Evolutionary conservation across 345 rosid genomes (phyloP), one percentile per base, ranked within the genome.

Genomic region (Orychophragmus violaceus): DNA sequence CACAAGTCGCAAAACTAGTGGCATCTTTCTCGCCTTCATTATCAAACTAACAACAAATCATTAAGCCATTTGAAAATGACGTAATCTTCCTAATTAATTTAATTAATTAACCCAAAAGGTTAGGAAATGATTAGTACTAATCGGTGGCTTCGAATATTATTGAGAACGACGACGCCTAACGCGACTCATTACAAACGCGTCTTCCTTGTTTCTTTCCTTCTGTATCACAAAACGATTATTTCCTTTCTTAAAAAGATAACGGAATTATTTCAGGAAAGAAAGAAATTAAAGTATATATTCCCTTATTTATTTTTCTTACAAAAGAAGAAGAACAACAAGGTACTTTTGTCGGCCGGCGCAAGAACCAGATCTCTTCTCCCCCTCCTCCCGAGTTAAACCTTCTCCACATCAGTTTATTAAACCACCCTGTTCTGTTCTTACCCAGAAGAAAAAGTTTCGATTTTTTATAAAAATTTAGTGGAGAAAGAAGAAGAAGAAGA

Each of bases 261-360:
- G 42, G 11, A 46, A 52, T 27, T 46, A 32, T 32, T 3, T 24
- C 13, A 5, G 16, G 30, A 52, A 13, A 18, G 1, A 5, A 69
- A 49, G 29, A 41, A 30, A 69, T 17, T 44, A 4, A 24, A 24
- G 17, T 23, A 48, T 33, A 59, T 33, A 36, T 62, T 45, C 24
- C 22, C 51, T 29, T 64, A 45, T 51, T 56, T 69, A 39, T 51
- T 27, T 66, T 24, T 39, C 66, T 21, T 48, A 25, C 16, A 27
- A 23, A 48, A 51, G 19, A 18, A 25, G 28, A 45, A 55, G 65
- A 46, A 22, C 13, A 46, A 46, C 5, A 27, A 59, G 52, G 24
- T 6, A 72, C 71, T 72, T 58, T 49, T 59, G 66, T 72, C 77
- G 69, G 69, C 77, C 61, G 52, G 52, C 59, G 59, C 52, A 65